phyloP scores from a whole-genome alignment of 2,329 filamentous ascomycete species.

The Hymenoscyphus scutula region DNA sequence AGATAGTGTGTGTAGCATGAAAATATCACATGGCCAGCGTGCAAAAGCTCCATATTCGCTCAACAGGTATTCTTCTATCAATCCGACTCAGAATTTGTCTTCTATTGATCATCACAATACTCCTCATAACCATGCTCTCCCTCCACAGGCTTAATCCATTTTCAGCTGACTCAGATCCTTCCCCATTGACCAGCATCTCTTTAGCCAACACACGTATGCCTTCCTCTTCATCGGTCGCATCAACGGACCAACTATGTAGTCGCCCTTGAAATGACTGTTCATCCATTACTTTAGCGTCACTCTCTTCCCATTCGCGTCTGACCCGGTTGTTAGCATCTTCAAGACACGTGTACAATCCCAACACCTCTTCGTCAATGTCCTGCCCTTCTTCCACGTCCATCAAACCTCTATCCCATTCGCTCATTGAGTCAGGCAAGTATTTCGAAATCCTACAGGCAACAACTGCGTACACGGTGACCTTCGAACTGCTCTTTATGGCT shows the following conservation, averaged over 20 bases:
- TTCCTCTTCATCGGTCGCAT: background rate
- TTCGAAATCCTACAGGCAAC: background rate
- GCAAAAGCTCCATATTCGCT: too few relatives aligned
- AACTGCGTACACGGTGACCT: constrained; percentile 2
- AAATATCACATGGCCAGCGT: too few relatives aligned
- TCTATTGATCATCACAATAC: too few relatives aligned
- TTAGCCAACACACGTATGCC: background rate
- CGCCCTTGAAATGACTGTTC: background rate
- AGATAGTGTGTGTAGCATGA: too few relatives aligned
- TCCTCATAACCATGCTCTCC: background rate
- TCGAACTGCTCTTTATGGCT: too few relatives aligned
- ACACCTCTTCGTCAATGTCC: background rate
- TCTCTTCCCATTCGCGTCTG: background rate
- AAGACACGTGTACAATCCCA: background rate
- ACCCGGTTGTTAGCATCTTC: constrained; percentile 5
- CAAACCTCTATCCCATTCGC: background rate
- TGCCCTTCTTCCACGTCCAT: background rate
- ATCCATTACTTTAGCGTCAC: background rate
- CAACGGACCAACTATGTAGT: background rate
- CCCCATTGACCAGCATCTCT: background rate
- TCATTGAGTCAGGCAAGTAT: background rate
- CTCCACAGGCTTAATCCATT: background rate
- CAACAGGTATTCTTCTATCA: too few relatives aligned
- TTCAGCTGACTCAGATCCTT: background rate
- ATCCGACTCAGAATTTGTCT: too few relatives aligned